These are phyloP conservation scores for Nitzschia palea DNA, from an alignment of 108 stramenopile genomes.

Conservation along the genomic window DNA sequence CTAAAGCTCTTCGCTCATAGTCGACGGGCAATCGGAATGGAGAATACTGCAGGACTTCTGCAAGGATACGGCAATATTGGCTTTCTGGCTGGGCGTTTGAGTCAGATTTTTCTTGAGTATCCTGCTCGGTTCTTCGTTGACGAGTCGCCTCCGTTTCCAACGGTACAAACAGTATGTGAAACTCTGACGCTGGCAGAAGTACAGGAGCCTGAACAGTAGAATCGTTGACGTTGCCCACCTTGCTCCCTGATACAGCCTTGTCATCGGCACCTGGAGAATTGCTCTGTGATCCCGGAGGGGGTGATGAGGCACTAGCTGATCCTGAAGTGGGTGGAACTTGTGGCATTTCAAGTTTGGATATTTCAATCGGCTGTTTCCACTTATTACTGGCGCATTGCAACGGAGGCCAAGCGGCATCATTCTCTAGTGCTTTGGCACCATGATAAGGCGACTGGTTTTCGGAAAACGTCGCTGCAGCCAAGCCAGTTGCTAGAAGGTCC, in stretches of 20 bases:
- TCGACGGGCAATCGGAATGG: slow-evolving; percentile 85
- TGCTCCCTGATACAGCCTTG: slow-evolving; percentile 43
- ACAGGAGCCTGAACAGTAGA: slow-evolving; percentile 62
- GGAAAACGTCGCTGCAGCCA: slow-evolving; percentile 68
- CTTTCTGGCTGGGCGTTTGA: slow-evolving; percentile 41
- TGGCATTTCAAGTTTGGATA: slow-evolving; percentile 73
- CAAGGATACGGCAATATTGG: slow-evolving; percentile 76
- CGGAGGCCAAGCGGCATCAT: slow-evolving; percentile 56
- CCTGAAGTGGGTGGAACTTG: slow-evolving; percentile 43
- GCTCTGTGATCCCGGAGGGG: slow-evolving; percentile 13
- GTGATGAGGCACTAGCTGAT: slow-evolving; percentile 25
- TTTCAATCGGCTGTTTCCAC: slow-evolving; percentile 83
- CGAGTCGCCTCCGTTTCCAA: slow-evolving; percentile 57
- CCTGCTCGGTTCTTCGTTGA: slow-evolving; percentile 53
- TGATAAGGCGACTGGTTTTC: slow-evolving; percentile 40
- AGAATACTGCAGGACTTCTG: slow-evolving; percentile 73
- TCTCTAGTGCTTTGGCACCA: slow-evolving; percentile 20
- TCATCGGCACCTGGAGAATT: slow-evolving; percentile 66
- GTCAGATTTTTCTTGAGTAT: slow-evolving; percentile 35
- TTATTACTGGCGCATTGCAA: slow-evolving; percentile 90
- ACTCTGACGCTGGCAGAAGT: slow-evolving; percentile 73
- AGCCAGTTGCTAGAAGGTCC: slow-evolving; percentile 80
- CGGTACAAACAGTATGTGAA: slow-evolving; percentile 77
- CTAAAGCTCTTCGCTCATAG: slow-evolving; percentile 72
- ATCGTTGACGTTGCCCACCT: slow-evolving; percentile 46